A percentile compares a stretch with the other conserved stretches of the same genome.
Conservation (phyloP, 768 basidiomycete species). For the Mycena epipterygia region DNA sequence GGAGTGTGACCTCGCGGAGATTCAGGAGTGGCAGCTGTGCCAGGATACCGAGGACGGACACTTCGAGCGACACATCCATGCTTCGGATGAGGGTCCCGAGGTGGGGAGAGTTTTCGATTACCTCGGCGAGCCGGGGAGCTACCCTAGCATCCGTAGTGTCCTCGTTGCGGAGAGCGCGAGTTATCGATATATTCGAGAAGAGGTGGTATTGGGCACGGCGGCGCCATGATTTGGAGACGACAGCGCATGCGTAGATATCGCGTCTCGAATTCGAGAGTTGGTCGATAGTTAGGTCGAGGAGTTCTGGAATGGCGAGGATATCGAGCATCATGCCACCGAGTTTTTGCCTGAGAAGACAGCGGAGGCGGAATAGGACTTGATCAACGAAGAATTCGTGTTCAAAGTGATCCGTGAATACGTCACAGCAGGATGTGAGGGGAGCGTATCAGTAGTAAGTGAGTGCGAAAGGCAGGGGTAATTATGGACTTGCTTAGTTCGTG, state of each 20-base stretch:
- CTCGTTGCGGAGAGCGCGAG: not conserved
- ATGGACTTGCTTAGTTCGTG: too few species aligned
- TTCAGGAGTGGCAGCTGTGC: not conserved
- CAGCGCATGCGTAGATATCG: not conserved
- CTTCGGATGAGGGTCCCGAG: not conserved
- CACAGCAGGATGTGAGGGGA: too few species aligned
- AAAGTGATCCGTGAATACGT: too few species aligned
- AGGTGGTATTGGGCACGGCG: not conserved
- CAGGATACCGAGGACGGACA: not conserved
- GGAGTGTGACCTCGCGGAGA: not conserved
- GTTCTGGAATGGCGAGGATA: not conserved
- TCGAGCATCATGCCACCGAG: too few species aligned
- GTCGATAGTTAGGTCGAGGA: not conserved
- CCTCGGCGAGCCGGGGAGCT: not conserved
- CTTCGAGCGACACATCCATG: not conserved
- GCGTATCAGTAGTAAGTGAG: too few species aligned
- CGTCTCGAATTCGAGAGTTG: not conserved
- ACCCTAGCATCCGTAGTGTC: not conserved
- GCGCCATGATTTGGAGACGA: not conserved
- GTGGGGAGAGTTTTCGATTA: not conserved
- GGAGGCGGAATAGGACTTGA: too few species aligned
- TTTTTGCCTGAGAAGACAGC: too few species aligned
- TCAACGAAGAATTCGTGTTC: too few species aligned
- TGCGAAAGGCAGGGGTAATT: too few species aligned
- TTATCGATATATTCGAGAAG: not conserved